phyloP scores from a whole-genome alignment of 1,284 basidiomycete genomes.

The Coniferiporia sulphurascens region DNA sequence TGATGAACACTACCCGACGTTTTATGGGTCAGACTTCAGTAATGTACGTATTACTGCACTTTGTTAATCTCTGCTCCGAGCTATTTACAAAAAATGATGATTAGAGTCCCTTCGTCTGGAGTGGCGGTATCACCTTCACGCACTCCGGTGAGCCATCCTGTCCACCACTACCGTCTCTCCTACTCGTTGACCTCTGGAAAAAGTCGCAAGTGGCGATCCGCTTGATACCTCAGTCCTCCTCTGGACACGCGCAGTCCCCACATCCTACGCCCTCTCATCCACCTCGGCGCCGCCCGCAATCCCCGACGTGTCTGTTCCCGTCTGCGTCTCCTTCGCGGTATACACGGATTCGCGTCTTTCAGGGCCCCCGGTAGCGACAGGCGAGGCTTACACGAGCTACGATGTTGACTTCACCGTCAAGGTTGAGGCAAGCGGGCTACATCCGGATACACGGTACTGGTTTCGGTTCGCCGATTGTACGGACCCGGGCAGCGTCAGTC shows the following conservation, averaged over 20 bases:
- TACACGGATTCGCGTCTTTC: conserved; percentile 33
- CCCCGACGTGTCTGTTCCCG: conserved; percentile 51
- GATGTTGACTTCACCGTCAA: conserved; percentile 67
- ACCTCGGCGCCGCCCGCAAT: conserved; percentile 23
- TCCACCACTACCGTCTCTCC: no score
- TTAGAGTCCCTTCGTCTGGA: conserved; percentile 49
- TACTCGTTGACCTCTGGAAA: not conserved
- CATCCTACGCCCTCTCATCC: conserved; percentile 14
- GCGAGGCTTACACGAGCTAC: conserved; percentile 53
- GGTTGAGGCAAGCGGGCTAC: conserved; percentile 52
- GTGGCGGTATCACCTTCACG: conserved; percentile 50
- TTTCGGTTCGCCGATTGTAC: conserved; percentile 59
- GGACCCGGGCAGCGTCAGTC: conserved; percentile 39
- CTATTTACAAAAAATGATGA: no score
- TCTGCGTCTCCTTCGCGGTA: conserved; percentile 53
- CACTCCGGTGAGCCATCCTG: conserved; percentile 26
- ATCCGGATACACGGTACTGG: conserved; percentile 54
- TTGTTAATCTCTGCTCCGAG: not conserved
- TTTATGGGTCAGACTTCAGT: conserved; percentile 48
- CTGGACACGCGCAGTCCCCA: conserved; percentile 54
- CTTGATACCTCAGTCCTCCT: conserved; percentile 55
- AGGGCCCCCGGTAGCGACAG: conserved; percentile 40
- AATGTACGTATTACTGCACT: conserved; percentile 32
- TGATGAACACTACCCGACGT: conserved; percentile 50
- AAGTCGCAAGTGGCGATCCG: conserved; percentile 43